Base-by-base conservation (phyloP, 305 asterid species). In the Ilex paraguariensis region DNA sequence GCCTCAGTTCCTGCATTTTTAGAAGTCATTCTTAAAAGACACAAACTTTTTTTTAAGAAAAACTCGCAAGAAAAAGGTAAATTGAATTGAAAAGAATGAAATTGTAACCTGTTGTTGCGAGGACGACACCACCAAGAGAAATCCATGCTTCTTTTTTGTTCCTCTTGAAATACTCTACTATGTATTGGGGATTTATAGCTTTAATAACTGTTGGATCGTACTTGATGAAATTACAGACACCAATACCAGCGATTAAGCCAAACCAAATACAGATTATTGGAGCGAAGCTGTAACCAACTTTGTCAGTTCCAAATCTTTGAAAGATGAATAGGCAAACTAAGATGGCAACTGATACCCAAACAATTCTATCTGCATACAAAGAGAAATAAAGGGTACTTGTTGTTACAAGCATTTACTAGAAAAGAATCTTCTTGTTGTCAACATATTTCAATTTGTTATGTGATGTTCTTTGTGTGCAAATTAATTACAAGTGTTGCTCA, bases 1-100 rank as follows among this genome's bases (percentile, higher is more conserved):
- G 60, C 67, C 51, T 63, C 67, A 16, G 60, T n/a, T 40, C 67
- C 67, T 51, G 67, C 56, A 13, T 6, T 46, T 46, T 46, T 42
- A 2, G 10, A 42, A 42, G 12, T 42, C 28, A 21, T 21, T 21
- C 28, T 21, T 21, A 21, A 21, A 21, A 21, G 1, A 21, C 1
- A 21, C 28, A 1, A 21, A 21, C 28, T 21, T 21, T 21, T 21
- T 21, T 21, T 21, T 1, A 0, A 36, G 0, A 36, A 36, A 36
- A 36, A 1, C 9, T 3, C 9, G 0, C 5, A 36, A 36, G 3
- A 36, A 5, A 36, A 36, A 1, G 9, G 9, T 36, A 36, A 4
- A 36, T 4, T 36, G 9, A 8, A 36, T 36, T 56, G 45, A 56
- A n/a, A 6, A 28, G 39, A 13, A 56, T 5, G 9, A 56, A 3